Base-by-base conservation (phyloP, 768 basidiomycete species). In the Hysterangium stoloniferum region DNA sequence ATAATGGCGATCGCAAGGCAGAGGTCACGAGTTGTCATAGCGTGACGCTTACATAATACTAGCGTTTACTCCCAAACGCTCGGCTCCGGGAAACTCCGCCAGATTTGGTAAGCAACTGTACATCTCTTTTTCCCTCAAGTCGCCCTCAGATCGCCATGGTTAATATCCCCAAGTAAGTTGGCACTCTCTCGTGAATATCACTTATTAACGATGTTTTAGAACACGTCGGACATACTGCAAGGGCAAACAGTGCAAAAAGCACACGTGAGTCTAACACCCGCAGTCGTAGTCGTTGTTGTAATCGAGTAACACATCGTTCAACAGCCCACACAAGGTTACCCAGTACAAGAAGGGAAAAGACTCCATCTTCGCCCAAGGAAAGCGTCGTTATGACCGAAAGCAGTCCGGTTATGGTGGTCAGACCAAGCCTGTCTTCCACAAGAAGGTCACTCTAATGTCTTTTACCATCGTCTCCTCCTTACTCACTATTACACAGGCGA, bases 281-380 rank as follows among this genome's bases (percentile, higher is more conserved):
- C 22, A 7, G 38, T 37, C 17, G 45, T 25, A 15, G 31, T 29
- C 1, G 15, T 33, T 17, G n/a, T 22, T 9, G 37, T 51, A 52
- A 43, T 53, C 57, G 49, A 38, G 44, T 57, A 28, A 47, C 25
- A 29, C 51, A 25, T 33, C 20, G 57, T 49, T 47, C 37, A 61
- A 42, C 64, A 93, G 90, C 57, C 94, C 94, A 53, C 95, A 98
- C 76, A 99, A 99, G 72, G 95, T 99, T 64, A 97, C 95, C 53
- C 95, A 99, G 70, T 99, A 98, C 82, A 99, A 99, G 85, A 96
- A 91, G 80, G 96, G 96, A 68, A 98, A 99, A 75, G 95, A 91
- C 67, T 98, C 96, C 54, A 73, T 94, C 56, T 88, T 89, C 67
- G 96, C 90, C 46, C 95, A 99, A 75, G 96, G 96, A 75, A 98